Conservation (phyloP, 2,329 filamentous ascomycete genomes). For the Huntiella omanensis region DNA sequence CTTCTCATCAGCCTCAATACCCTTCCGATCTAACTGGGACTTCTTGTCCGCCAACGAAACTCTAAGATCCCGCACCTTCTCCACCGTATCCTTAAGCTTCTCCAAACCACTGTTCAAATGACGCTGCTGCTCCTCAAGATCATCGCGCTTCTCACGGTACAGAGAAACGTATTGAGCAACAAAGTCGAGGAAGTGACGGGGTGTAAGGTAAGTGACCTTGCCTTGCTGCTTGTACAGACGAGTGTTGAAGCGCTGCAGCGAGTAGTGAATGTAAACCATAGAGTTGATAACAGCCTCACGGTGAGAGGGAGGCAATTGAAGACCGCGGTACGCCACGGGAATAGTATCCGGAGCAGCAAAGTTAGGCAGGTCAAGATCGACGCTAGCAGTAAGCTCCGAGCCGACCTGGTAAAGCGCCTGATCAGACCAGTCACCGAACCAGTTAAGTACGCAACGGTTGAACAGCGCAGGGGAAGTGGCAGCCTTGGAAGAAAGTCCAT, state of each 20-base stretch:
- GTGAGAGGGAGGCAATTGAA: slow-evolving; percentile 71
- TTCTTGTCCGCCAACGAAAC: slow-evolving; percentile 89
- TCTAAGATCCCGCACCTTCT: slow-evolving; percentile 86
- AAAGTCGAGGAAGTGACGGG: slow-evolving; percentile 93
- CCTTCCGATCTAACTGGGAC: slow-evolving; percentile 77
- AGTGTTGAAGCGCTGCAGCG: slow-evolving; percentile 72
- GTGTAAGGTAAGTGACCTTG: slow-evolving; percentile 81
- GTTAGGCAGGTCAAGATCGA: slow-evolving; percentile 77
- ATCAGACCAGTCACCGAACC: slow-evolving; percentile 99
- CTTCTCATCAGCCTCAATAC: slow-evolving; percentile 92
- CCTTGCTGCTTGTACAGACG: slow-evolving; percentile 83
- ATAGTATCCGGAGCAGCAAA: slow-evolving; percentile 80
- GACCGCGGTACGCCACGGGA: slow-evolving; percentile 75
- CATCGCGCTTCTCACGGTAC: slow-evolving; percentile 95
- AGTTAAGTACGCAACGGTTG: slow-evolving; percentile 98
- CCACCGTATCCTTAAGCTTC: slow-evolving; percentile 89
- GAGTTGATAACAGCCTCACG: slow-evolving; percentile 87
- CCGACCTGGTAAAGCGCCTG: slow-evolving; percentile 97
- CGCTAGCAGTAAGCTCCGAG: slow-evolving; percentile 84
- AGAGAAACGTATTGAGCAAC: slow-evolving; percentile 94
- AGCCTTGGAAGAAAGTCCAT: slow-evolving; percentile 84
- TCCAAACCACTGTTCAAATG: slow-evolving; percentile 97
- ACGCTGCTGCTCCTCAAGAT: slow-evolving; percentile 93
- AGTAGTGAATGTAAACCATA: slow-evolving; percentile 98
- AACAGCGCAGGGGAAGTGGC: slow-evolving; percentile 95